Conservation (phyloP, 305 asterid species). For the Rubia tinctorum region DNA sequence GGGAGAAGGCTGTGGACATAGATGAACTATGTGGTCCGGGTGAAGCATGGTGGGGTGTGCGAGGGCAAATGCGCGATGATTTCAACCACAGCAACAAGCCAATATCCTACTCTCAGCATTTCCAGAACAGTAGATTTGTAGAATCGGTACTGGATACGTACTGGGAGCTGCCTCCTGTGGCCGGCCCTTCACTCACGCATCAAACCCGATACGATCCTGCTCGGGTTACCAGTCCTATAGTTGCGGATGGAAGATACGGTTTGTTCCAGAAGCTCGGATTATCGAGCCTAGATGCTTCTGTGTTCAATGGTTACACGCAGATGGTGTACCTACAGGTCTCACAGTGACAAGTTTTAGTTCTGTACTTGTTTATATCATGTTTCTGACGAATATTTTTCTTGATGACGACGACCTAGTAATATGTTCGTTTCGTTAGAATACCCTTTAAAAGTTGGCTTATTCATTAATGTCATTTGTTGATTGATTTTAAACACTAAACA, state of each 20-base stretch:
- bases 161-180: constrained; percentile 98
- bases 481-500: too few relatives aligned
- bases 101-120: constrained; percentile 60
- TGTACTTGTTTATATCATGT: neutral
- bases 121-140: constrained; percentile 77
- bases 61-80: constrained; percentile 88
- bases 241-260: constrained; percentile 82
- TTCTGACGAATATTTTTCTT: neutral
- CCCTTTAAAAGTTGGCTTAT: neutral
- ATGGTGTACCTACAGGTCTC: constrained; percentile 94
- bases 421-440: neutral
- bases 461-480: neutral
- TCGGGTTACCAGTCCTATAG: constrained; percentile 64
- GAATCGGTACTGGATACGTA: constrained; percentile 82
- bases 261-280: constrained; percentile 70
- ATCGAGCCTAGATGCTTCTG: constrained; percentile 57
- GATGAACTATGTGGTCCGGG: constrained; percentile 90
- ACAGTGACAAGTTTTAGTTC: constrained; percentile 9
- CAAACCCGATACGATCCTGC: constrained; percentile 97
- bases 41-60: constrained; percentile 99
- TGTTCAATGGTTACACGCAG: constrained; percentile 93
- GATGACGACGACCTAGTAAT: neutral
- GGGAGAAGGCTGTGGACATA: constrained; percentile 74
- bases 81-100: constrained; percentile 86
- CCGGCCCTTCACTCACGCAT: constrained; percentile 96